phyloP scores from a whole-genome alignment of 2,329 filamentous ascomycete genomes.

The Colletotrichum trifolii region DNA sequence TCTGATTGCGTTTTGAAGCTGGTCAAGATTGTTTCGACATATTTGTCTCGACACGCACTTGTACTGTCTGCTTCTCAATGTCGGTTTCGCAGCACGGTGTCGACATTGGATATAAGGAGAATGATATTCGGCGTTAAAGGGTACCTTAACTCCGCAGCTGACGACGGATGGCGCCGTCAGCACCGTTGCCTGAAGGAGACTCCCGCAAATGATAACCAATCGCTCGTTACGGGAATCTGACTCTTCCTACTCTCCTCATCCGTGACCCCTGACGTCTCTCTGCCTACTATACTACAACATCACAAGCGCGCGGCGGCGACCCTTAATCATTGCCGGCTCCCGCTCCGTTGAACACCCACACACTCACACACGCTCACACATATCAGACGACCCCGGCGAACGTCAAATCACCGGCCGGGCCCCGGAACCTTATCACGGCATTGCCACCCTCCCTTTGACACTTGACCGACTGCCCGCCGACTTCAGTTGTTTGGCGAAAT shows the following conservation, averaged over 20 bases:
- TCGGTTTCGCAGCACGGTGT: neutral
- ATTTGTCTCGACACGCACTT: no score
- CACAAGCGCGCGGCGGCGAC: no score
- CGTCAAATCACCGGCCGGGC: conserved; percentile 2
- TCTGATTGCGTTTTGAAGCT: no score
- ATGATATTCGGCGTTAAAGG: conserved; percentile 19
- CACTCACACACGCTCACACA: neutral
- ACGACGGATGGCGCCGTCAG: conserved; percentile 20
- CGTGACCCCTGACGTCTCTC: neutral
- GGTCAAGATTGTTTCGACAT: no score
- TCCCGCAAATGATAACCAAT: conserved; percentile 3
- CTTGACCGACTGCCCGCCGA: neutral
- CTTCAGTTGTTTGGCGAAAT: conserved; percentile 10
- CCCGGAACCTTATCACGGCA: conserved; percentile 12
- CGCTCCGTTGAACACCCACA: no score
- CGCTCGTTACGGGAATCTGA: neutral
- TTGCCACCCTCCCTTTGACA: neutral
- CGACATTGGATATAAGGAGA: neutral
- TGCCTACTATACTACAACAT: no score
- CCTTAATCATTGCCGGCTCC: no score
- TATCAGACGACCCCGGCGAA: conserved; percentile 6
- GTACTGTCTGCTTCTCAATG: no score
- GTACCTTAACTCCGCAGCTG: conserved; percentile 19
- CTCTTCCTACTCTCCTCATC: neutral
- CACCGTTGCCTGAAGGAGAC: conserved; percentile 19